phyloP scores from a whole-genome alignment of 1,284 basidiomycete genomes.

The Rhodotorula sp. region DNA sequence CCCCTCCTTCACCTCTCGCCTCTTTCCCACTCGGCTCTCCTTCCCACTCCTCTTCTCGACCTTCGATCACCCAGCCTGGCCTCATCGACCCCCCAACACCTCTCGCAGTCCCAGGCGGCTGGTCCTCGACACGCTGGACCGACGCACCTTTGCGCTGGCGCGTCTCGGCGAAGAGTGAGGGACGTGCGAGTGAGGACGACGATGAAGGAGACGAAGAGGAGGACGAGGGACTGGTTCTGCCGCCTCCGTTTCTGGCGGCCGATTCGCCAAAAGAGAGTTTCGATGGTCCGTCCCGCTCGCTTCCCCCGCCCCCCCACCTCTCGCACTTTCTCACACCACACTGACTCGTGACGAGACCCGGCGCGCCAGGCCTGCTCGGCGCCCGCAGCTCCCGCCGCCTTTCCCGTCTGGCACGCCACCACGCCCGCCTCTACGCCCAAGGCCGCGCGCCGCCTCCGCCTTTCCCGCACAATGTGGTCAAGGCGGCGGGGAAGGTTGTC shows the following conservation, averaged over 20 bases:
- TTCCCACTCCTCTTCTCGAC: neutral
- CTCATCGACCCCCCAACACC: neutral
- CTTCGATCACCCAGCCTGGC: neutral
- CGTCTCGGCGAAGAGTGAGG: neutral
- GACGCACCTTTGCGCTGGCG: neutral
- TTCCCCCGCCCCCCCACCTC: neutral
- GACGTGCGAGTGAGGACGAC: neutral
- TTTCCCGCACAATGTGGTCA: slow-evolving; percentile 26
- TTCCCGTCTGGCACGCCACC: neutral
- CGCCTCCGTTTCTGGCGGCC: slow-evolving; percentile 23
- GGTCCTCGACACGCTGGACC: neutral
- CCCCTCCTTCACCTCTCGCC: too few relatives aligned
- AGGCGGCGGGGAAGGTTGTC: slow-evolving; percentile 15
- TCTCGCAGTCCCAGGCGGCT: neutral
- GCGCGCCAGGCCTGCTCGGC: slow-evolving; percentile 28
- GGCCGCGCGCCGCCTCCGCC: slow-evolving; percentile 31
- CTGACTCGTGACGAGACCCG: neutral
- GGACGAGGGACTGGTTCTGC: slow-evolving; percentile 19
- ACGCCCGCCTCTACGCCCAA: slow-evolving; percentile 6
- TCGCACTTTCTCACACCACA: neutral
- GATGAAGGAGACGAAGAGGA: neutral
- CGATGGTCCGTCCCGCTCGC: slow-evolving; percentile 17
- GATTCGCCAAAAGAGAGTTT: slow-evolving; percentile 12
- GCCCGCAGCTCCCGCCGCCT: slow-evolving; percentile 3
- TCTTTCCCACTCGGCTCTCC: neutral